Evolutionary conservation across 768 basidiomycete genomes (phyloP).

Genomic region (Suillus plorans): DNA sequence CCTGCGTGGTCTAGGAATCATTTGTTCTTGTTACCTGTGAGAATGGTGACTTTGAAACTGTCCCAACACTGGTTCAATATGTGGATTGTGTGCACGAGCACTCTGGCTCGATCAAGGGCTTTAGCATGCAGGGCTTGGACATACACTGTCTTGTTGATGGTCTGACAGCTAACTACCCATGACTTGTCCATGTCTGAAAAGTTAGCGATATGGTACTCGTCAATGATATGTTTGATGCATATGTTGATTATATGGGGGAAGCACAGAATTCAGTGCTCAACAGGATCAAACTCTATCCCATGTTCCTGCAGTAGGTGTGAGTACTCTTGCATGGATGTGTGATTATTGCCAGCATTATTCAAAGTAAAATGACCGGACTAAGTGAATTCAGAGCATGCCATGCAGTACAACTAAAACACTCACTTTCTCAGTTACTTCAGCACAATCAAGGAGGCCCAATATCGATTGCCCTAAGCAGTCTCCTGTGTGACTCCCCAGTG

Average conservation of each 20-base stretch:
- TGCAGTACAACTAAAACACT: neutral
- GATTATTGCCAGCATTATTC: constrained; percentile 20
- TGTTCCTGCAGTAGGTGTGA: neutral
- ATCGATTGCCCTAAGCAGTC: neutral
- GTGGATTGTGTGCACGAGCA: neutral
- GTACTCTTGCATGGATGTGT: constrained; percentile 10
- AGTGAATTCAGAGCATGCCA: constrained; percentile 6
- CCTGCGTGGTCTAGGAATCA: neutral
- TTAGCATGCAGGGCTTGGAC: neutral
- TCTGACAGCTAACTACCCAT: constrained; percentile 5
- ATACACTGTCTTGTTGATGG: constrained; percentile 4
- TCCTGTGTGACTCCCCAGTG: constrained; percentile 15
- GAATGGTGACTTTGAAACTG: neutral
- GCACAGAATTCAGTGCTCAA: constrained; percentile 13
- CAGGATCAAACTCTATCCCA: constrained; percentile 11
- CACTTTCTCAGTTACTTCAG: constrained; percentile 1
- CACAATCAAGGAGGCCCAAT: constrained; percentile 3
- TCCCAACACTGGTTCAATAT: neutral
- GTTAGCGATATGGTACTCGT: constrained; percentile 1
- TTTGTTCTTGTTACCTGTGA: neutral
- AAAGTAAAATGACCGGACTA: constrained; percentile 3
- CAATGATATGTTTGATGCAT: constrained; percentile 3
- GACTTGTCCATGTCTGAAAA: neutral
- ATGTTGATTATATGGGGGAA: constrained; percentile 23
- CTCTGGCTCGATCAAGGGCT: neutral